Conservation (phyloP, 2,329 filamentous ascomycete genomes). For the Cladosporium cucumerinum region DNA sequence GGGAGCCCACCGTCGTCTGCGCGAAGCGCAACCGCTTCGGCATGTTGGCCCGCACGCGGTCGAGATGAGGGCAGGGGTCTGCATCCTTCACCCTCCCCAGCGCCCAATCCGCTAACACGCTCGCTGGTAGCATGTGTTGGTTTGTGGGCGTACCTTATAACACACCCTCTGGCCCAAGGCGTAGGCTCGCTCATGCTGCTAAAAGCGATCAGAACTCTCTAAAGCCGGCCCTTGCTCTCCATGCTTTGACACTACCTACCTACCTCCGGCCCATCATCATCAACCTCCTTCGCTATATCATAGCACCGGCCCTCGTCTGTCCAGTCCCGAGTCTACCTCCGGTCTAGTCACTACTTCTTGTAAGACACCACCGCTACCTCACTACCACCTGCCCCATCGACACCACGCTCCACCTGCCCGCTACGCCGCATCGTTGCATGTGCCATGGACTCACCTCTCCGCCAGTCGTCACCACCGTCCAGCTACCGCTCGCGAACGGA, state of each 20-base stretch:
- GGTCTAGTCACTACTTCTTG: slow-evolving; percentile 13
- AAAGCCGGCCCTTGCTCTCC: slow-evolving; percentile 14
- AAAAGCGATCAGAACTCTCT: slow-evolving; percentile 16
- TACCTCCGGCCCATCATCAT: background rate
- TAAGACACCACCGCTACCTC: slow-evolving; percentile 14
- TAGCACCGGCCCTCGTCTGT: slow-evolving; percentile 11
- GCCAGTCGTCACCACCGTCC: slow-evolving; percentile 7
- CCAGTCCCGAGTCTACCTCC: slow-evolving; percentile 10
- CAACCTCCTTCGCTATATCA: slow-evolving; percentile 11
- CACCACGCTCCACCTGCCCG: background rate
- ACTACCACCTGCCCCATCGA: background rate
- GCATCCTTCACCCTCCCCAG: slow-evolving; percentile 15
- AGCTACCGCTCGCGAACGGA: slow-evolving; percentile 15
- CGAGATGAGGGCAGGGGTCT: slow-evolving; percentile 16
- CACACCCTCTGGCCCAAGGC: slow-evolving; percentile 14
- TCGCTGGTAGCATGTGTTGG: slow-evolving; percentile 15
- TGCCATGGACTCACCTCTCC: slow-evolving; percentile 17
- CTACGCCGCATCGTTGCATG: slow-evolving; percentile 1
- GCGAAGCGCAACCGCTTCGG: slow-evolving; percentile 15
- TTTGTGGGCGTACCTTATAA: slow-evolving; percentile 17
- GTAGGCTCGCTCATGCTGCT: slow-evolving; percentile 13
- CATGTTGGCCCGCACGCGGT: slow-evolving; percentile 16
- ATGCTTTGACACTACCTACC: slow-evolving; percentile 13
- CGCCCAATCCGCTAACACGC: slow-evolving; percentile 13
- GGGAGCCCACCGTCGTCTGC: background rate